These are phyloP conservation scores for Tetracentron sinense DNA, from an alignment of 164 flowering plant genomes.

Conservation along the genomic window DNA sequence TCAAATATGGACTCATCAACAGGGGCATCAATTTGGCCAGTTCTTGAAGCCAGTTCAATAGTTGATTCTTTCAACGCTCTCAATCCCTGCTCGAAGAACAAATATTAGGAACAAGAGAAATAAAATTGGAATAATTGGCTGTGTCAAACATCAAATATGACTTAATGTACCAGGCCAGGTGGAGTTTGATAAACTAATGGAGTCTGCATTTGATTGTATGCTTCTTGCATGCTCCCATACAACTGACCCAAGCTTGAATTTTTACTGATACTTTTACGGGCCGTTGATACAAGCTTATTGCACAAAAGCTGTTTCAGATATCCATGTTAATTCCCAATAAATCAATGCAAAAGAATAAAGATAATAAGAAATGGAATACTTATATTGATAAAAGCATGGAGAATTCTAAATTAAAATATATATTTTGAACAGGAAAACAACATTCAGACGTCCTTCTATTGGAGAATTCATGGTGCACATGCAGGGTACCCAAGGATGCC, in stretches of 20 bases:
- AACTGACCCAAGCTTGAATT: constrained; percentile 38
- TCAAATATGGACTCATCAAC: constrained; percentile 34
- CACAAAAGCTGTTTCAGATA: constrained; percentile 29
- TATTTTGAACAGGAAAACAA: too few species aligned
- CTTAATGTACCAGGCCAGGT: constrained; percentile 26
- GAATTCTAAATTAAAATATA: too few species aligned
- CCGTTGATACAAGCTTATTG: constrained; percentile 30
- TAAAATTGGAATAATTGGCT: not conserved
- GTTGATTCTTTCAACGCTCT: constrained; percentile 35
- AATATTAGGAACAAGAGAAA: too few species aligned
- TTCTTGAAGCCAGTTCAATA: constrained; percentile 24
- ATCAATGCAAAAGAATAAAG: too few species aligned
- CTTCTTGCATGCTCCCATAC: constrained; percentile 42
- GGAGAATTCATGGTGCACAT: too few species aligned
- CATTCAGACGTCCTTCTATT: too few species aligned
- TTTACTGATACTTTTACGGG: constrained; percentile 25
- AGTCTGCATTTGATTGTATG: constrained; percentile 42
- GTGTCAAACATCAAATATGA: too few species aligned
- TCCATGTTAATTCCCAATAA: too few species aligned
- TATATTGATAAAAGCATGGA: too few species aligned
- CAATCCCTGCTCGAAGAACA: constrained; percentile 25
- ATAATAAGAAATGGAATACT: too few species aligned
- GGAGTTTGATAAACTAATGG: constrained; percentile 34
- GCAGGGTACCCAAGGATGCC: too few species aligned
- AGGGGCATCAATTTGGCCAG: constrained; percentile 26